phyloP scores from a whole-genome alignment of 495 filamentous ascomycete species.

The Massariosphaeria phaeospora region DNA sequence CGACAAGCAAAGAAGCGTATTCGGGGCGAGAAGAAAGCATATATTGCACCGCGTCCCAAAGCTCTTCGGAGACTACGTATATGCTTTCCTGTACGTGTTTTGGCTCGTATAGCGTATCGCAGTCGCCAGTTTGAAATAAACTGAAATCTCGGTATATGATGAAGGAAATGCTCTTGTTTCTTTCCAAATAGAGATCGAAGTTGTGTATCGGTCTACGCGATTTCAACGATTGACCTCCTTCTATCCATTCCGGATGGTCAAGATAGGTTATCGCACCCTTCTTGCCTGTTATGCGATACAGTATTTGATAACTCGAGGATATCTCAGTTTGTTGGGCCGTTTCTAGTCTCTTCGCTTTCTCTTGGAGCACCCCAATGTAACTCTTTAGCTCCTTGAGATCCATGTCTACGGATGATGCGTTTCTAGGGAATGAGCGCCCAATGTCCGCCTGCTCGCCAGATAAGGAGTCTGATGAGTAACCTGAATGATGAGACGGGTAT shows the following conservation, averaged over 20 bases:
- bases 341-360: neutral
- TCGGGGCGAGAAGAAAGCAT: no score
- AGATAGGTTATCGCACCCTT: neutral
- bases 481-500: no score
- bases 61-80: no score
- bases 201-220: constrained; percentile 12
- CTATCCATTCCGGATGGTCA: constrained; percentile 9
- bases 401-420: no score
- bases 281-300: constrained; percentile 1
- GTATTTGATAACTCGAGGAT: neutral
- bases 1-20: neutral
- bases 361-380: neutral
- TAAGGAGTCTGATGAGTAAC: no score
- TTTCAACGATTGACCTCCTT: neutral
- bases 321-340: neutral
- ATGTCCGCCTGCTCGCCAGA: no score
- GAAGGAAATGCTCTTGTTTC: constrained; percentile 34
- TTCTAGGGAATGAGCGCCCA: no score
- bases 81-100: no score
- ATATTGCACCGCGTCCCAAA: no score
- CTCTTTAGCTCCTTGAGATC: neutral
- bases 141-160: constrained; percentile 31
- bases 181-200: constrained; percentile 36
- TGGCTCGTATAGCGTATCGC: no score
- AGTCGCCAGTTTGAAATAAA: no score